Evolutionary conservation across 1,139 yeast genomes (phyloP), one percentile per base, ranked within the genome.

Genomic region (Pichia inconspicua): DNA sequence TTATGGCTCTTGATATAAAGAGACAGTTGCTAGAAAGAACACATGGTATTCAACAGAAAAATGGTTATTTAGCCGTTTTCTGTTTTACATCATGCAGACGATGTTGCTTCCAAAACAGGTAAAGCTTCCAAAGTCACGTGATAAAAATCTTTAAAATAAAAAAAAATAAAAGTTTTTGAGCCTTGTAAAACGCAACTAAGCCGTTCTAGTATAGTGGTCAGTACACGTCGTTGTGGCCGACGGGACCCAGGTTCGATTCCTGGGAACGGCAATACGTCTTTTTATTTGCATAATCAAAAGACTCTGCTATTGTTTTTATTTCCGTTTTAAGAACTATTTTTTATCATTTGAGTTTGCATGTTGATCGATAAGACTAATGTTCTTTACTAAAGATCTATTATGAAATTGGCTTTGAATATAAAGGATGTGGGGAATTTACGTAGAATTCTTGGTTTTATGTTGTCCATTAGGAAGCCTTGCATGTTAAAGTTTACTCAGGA

Each of bases 401-500:
- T 60, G 64, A 58, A 59, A 39, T 48, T 60, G 10, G 58, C 59
- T 39, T 46, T 59, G 6, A 50, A 52, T 6, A 47, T 55, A 3
- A 58, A 59, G 5, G 55, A 55, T 40, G 57, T 61, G 6, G 45
- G 47, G 25, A 54, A 52, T 31, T 49, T 60, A 2, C 49, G 62
- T 17, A 55, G 55, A 46, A 61, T 71, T 2, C 53, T 71, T 5
- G 61, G 64, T 1, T 63, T 69, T 15, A 58, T 69, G 9, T 52
- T 66, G 3, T 53, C 65, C 1, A 57, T 71, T 8, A 55, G 74
- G 25, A 69, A 67, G 50, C 59, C 64, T 40, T 68, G 72, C 41
- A 71, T 69, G 1, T 56, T 79, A 12, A 63, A 77, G 43, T 80
- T 80, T 63, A 71, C 79, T 1, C 74, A 72, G 4, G 58, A 66